Base-by-base conservation (phyloP, 2,329 filamentous ascomycete genomes). In the Aspergillus ustus region DNA sequence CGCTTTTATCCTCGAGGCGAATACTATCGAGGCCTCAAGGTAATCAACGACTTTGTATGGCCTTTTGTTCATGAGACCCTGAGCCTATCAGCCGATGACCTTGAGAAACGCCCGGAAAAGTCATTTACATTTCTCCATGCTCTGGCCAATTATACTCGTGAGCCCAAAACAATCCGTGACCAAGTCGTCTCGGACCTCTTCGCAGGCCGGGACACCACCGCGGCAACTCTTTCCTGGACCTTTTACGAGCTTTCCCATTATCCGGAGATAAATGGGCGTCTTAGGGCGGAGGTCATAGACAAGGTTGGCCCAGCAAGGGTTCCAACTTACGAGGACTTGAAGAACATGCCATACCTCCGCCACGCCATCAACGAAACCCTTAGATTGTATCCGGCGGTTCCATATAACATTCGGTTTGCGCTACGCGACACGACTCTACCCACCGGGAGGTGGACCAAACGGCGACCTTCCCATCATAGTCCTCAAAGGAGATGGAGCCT, bases 201-300 rank as follows among this genome's bases (percentile, higher is more conserved):
- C 7, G 43, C 57, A 4, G 57, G 57, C 31, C 51, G 51, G 25
- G 57, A 60, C 31, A 60, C 57, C 44, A 60, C 51, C 20, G 57
- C 57, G 19, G 52, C 45, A 44, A 60, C 51, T 11, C 58, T 60
- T 7, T 60, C 52, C 11, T 60, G 45, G 52, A 34, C 52, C 13
- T 55, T 60, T 17, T 56, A 55, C 25, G 58, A 56, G 45, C 52
- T 60, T n/a, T 50, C 58, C 19, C 52, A 60, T 22, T 51, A 60
- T 22, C 58, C 52, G 2, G 52, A 45, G 9, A 37, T 46, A 31
- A 52, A 55, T 37, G 29, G 45, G 7, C 46, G 48, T 3, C 58
- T 60, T 52, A 20, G 52, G 9, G 25, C 34, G 4, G 58, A 60
- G 40, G 28, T 56, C 22, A 40, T 60, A 6, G 25, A 40, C 25